Evolutionary conservation across 345 rosid species (phyloP), one percentile per base, ranked within the genome.

Genomic region (Dipteronia sinensis): DNA sequence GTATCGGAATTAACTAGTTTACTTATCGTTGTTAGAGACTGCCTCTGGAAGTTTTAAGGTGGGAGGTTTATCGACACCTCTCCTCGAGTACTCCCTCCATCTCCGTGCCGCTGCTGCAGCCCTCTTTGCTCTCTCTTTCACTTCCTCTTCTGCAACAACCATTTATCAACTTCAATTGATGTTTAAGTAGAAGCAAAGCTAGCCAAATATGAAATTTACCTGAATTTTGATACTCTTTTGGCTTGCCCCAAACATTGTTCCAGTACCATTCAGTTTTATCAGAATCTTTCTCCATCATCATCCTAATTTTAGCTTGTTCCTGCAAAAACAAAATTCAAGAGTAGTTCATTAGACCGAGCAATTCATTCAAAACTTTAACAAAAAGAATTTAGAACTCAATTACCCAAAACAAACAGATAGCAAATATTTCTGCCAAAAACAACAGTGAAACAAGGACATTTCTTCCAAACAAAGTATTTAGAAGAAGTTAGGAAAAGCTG

Each of bases 41-140:
- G 93, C 85, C 81, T 89, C 94, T 0, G 97, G 98, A 82, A 95
- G 99, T 84, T 95, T 93, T 77, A 81, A 81, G 23, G 90, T 86
- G 12, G 96, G 94, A 38, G 89, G 93, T 85, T 91, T 90, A 79
- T 95, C 98, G 0, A 71, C 98, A 49, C 98, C 99, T 76, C 83
- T 83, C 71, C 98, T 87, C 7, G 99, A 93, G 78, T 92, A 95
- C 83, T 95, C 98, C 81, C 99, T 91, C 98, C 97, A 95, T 86
- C 93, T 88, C 55, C 95, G 83, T 11, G 99, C 90, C 6, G 98
- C 98, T 6, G 94, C 97, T 0, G 99, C 97, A 0, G 97, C 95
- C 81, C 93, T 83, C 64, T 74, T 87, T 25, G 93, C 91, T 79
- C 95, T 89, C 76, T 92, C 94, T 75, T 90, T 86, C 70, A 82